These are phyloP conservation scores for Fusarium hainanense DNA, from an alignment of 2,329 filamentous ascomycete species.

Conservation along the genomic window DNA sequence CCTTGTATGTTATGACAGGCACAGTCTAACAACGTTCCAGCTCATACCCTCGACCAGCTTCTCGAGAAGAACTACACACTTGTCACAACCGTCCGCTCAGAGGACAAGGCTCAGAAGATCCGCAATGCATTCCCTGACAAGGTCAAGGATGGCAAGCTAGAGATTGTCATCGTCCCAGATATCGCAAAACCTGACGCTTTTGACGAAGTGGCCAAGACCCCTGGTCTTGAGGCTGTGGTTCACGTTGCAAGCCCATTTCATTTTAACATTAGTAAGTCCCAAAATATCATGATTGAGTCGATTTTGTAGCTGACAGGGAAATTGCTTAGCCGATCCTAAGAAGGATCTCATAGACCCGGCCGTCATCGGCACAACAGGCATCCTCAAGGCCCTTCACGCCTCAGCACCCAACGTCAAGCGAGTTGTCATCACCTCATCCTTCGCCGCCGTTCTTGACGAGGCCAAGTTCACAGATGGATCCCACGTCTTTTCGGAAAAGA, in stretches of 20 bases:
- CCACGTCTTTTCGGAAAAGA: slow-evolving; percentile 58
- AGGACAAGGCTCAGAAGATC: slow-evolving; percentile 65
- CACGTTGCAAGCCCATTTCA: slow-evolving; percentile 72
- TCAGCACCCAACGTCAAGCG: slow-evolving; percentile 71
- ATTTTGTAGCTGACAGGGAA: background rate
- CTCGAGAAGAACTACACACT: slow-evolving; percentile 62
- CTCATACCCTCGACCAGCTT: slow-evolving; percentile 66
- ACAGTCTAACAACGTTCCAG: slow-evolving; percentile 45
- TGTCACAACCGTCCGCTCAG: slow-evolving; percentile 66
- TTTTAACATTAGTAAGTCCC: slow-evolving; percentile 57
- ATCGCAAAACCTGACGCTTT: slow-evolving; percentile 81
- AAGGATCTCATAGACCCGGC: slow-evolving; percentile 69
- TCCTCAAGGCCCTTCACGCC: slow-evolving; percentile 75
- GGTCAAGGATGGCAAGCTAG: slow-evolving; percentile 56
- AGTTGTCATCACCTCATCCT: slow-evolving; percentile 72
- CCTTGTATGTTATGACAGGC: background rate
- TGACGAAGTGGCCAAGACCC: slow-evolving; percentile 66
- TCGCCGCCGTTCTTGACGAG: slow-evolving; percentile 62
- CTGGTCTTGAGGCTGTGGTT: slow-evolving; percentile 65
- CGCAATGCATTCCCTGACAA: slow-evolving; percentile 58
- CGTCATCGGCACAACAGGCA: slow-evolving; percentile 71
- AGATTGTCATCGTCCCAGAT: slow-evolving; percentile 75
- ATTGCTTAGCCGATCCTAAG: slow-evolving; percentile 55
- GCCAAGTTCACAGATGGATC: slow-evolving; percentile 51
- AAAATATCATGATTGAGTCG: background rate